phyloP scores from a whole-genome alignment of 129 eudicot species.

The Flaveria brownii region DNA sequence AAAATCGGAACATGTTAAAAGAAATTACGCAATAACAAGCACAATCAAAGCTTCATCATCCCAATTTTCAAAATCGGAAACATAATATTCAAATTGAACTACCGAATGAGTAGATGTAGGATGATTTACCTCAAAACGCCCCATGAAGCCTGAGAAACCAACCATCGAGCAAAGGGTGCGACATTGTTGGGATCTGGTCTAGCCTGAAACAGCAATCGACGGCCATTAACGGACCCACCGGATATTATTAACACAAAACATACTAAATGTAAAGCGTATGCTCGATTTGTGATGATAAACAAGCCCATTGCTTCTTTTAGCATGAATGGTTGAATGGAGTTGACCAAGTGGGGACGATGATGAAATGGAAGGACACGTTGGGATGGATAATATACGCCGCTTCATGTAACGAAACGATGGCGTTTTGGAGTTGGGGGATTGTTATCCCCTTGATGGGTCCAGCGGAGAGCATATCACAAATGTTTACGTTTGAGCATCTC shows the following conservation, averaged over 20 bases:
- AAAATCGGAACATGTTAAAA: not conserved
- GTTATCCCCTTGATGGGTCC: slow-evolving; percentile 2
- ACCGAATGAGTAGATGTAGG: not conserved
- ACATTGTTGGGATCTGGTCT: slow-evolving; percentile 57
- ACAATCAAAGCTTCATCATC: not conserved
- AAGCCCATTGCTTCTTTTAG: slow-evolving; percentile 11
- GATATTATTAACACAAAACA: slow-evolving; percentile 33
- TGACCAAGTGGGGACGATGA: slow-evolving; percentile 36
- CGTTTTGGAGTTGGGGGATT: slow-evolving; percentile 20
- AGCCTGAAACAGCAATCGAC: slow-evolving; percentile 40
- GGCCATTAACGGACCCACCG: slow-evolving; percentile 47
- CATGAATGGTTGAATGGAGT: slow-evolving; percentile 5
- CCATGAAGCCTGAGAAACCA: slow-evolving; percentile 85
- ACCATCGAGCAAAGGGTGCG: slow-evolving; percentile 86
- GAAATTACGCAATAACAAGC: not conserved
- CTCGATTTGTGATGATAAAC: slow-evolving; percentile 19
- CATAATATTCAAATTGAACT: slow-evolving; percentile 13
- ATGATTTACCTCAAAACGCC: slow-evolving; percentile 67
- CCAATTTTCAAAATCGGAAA: not conserved
- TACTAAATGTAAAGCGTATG: not conserved
- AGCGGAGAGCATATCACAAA: too few species aligned
- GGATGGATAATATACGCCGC: slow-evolving; percentile 14
- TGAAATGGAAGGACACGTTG: slow-evolving; percentile 7
- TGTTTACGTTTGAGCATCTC: too few species aligned
- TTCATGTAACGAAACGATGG: not conserved